Conservation (phyloP, 2,329 filamentous ascomycete species). For the Periconia digitata region DNA sequence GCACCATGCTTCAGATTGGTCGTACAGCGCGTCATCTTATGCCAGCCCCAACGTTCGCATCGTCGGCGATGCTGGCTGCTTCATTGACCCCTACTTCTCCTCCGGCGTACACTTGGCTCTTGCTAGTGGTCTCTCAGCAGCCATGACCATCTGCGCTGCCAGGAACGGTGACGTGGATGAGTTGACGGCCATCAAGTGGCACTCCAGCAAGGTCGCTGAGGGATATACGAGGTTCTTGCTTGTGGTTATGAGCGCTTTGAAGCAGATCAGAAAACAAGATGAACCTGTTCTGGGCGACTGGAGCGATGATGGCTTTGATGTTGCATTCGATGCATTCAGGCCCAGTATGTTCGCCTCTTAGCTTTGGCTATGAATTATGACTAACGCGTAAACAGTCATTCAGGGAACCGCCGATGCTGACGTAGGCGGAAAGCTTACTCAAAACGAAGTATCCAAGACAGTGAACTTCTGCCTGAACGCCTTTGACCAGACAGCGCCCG, state of each 20-base stretch:
- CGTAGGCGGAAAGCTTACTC: background rate
- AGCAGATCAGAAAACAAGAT: background rate
- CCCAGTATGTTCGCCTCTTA: background rate
- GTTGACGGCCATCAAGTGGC: background rate
- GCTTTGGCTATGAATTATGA: background rate
- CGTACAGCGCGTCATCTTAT: constrained; percentile 41
- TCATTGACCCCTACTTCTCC: background rate
- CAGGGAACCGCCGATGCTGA: background rate
- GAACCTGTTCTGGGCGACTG: background rate
- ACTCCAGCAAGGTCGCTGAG: background rate
- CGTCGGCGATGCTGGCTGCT: constrained; percentile 45
- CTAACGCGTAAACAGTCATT: background rate
- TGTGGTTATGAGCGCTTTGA: background rate
- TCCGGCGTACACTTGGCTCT: background rate
- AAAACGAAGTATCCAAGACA: background rate
- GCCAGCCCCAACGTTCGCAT: constrained; percentile 45
- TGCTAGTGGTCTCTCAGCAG: background rate
- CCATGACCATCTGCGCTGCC: background rate
- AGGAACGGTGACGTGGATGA: background rate
- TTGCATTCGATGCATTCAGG: background rate
- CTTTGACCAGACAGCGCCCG: background rate
- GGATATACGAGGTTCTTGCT: background rate
- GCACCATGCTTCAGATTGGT: constrained; percentile 13
- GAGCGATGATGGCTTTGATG: background rate
- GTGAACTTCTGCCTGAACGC: background rate